Base-by-base conservation (phyloP, 2,329 filamentous ascomycete genomes). In the Monilinia aucupariae region DNA sequence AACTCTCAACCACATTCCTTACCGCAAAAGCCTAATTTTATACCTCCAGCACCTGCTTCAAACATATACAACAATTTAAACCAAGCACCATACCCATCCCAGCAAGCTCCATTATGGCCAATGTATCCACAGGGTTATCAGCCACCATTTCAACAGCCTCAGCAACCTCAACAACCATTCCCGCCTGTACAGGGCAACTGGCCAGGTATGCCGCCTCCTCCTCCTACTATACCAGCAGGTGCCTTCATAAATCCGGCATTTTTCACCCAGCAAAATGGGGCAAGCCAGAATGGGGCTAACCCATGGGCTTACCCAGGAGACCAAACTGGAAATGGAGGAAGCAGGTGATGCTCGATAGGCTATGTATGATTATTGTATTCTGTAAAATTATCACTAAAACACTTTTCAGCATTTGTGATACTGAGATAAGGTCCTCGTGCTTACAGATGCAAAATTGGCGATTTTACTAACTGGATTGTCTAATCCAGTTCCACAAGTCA, bases 181-280 rank as follows among this genome's bases (percentile, higher is more conserved):
- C 34, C 48, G 52, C 67, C 66, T 61, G 61, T 63, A 49, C 70
- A 66, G 45, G 67, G 56, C 20, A 50, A 25, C 25, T 70, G 67
- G 68, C 65, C 62, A 15, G 45, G 30, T 30, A 49, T 62, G 52
- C 64, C 67, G 32, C 53, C 63, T 45, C 55, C 61, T 49, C 53
- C 63, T 45, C 55, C 61, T 49, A 43, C 67, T 59, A 27, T 65
- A 20, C 62, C 64, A 12, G 55, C 65, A 43, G 71, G 72, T n/a
- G 68, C 69, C 17, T 73, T 69, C 48, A 66, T 73, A 41, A 73
- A 73, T 39, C 72, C 72, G 25, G 68, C 69, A 7, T 73, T 73
- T 64, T 71, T 73, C 48, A 37, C 49, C 22, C 53, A 63, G n/a
- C 52, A 27, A 12, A 27, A 47, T 49, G 60, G 61, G 27, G 64